Base-by-base conservation (phyloP, 1,139 yeast species). In the Yamadazyma buinensis region DNA sequence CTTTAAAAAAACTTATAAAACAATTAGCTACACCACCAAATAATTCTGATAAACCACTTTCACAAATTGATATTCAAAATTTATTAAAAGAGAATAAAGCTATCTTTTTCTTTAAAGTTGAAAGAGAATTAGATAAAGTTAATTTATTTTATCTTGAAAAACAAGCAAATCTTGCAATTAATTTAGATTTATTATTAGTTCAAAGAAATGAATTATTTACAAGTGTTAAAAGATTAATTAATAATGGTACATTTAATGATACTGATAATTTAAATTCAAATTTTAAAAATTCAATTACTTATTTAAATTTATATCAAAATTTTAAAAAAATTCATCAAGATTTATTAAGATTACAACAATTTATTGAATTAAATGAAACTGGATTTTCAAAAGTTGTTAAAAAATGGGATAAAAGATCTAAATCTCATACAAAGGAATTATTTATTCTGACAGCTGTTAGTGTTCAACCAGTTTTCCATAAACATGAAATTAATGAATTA, bases 401-500 rank as follows among this genome's bases (percentile, higher is more conserved):
- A 56, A 92, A 92, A 63, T 92, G 98, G 98, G 98, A 92, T 59
- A 92, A 92, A 59, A 71, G 97, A 41, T 87, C 97, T 14, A 88
- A 90, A 50, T 85, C 95, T 2, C 95, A 87, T 48, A 90, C 97
- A 8, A 88, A 88, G 54, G 98, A 92, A 56, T 69, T 92, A 35
- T 92, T 90, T 55, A 72, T 92, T 29, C 81, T 87, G 33, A 81
- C 97, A 1, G 97, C 97, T 0, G 96, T 92, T 9, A 87, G 87
- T 43, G 95, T 92, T 2, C 98, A 92, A 55, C 98, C 98, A 0
- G 95, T 90, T 11, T 92, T 92, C 63, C 95, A 94, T 52, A 77
- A 95, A 44, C 84, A 84, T 44, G 94, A 86, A 48, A 83, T 90
- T 35, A 84, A 94, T 30, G 82, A 80, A 46, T 69, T 92, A 51